Evolutionary conservation across 2,329 filamentous ascomycete genomes (phyloP).

Genomic region (Scorias spongiosa): DNA sequence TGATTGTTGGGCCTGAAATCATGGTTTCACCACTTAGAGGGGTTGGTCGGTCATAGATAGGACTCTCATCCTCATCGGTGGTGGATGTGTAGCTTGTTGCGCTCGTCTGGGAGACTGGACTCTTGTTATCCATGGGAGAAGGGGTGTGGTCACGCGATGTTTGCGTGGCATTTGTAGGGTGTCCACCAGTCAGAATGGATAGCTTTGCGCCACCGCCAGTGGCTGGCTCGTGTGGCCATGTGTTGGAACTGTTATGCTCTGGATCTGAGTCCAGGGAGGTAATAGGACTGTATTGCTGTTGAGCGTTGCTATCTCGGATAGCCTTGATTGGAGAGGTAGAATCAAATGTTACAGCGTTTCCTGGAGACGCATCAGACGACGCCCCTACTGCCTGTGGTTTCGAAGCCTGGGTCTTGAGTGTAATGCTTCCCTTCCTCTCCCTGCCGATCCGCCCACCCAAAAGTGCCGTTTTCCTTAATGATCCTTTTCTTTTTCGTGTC

Average conservation of each 20-base stretch:
- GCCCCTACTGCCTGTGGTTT: conserved; percentile 10
- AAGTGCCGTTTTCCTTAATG: conserved; percentile 72
- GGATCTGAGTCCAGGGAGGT: neutral
- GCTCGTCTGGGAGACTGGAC: conserved; percentile 35
- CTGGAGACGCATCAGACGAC: too few relatives aligned
- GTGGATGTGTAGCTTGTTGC: conserved; percentile 54
- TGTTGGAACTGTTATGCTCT: neutral
- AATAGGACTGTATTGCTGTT: neutral
- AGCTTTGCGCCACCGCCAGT: conserved; percentile 12
- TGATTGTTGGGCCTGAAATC: conserved; percentile 11
- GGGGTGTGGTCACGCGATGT: conserved; percentile 3
- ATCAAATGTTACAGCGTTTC: neutral
- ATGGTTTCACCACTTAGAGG: conserved; percentile 11
- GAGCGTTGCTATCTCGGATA: neutral
- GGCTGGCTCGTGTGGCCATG: conserved; percentile 19
- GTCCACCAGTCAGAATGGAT: conserved; percentile 13
- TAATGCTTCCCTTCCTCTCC: conserved; percentile 10
- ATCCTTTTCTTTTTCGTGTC: conserved; percentile 62
- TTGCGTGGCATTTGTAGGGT: conserved; percentile 1
- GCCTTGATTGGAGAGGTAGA: neutral
- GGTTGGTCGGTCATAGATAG: conserved; percentile 41
- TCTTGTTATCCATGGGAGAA: conserved; percentile 17
- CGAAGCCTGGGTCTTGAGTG: conserved; percentile 24
- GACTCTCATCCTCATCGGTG: conserved; percentile 68
- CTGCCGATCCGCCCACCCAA: conserved; percentile 41